Base-by-base conservation (phyloP, 2,329 filamentous ascomycete genomes). In the Fusarium begoniae region DNA sequence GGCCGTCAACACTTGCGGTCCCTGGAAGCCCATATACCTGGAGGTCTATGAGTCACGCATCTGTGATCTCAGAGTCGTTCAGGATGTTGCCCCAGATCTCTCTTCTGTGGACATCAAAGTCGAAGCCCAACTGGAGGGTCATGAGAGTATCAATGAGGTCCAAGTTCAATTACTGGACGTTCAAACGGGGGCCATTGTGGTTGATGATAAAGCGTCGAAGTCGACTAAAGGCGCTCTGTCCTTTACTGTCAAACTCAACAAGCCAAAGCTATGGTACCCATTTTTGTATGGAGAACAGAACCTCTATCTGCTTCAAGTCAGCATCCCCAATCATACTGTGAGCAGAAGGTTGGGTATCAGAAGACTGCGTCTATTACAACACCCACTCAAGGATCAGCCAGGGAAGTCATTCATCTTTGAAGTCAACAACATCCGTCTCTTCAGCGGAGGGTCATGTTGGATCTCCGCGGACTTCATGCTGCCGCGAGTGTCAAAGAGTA, bases 371-470 rank as follows among this genome's bases (percentile, higher is more conserved):
- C 13, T 68, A 6, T 28, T 68, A 0, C 63, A 63, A 5, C 35
- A 68, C 1, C 8, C 63, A 1, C 37, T 68, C 4, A 38, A 54
- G 2, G 8, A 40, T 3, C 24, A 43, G 6, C 22, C 47, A 2
- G 66, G 66, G 0, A 54, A 26, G 0, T 68, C 66, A 1, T 68
- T 68, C 12, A 3, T 68, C 4, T 68, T 68, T n/a, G 63, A 68
- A 6, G 15, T 68, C 7, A 68, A 68, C 20, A 68, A 63, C 4
- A n/a, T 68, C 2, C 47, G 63, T 4, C 41, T 68, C 4, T 68
- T 68, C 8, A 38, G 24, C 0, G 63, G 66, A 0, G 63, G 66
- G 0, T 68, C 66, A 0, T 68, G 63, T 0, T 68, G 63, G 66
- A 68, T 68, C 1, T 63, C 66, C 0, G 66, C 66, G 0, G 66